phyloP scores from a whole-genome alignment of 202 grass and related monocot genomes.

The Setaria viridis region DNA sequence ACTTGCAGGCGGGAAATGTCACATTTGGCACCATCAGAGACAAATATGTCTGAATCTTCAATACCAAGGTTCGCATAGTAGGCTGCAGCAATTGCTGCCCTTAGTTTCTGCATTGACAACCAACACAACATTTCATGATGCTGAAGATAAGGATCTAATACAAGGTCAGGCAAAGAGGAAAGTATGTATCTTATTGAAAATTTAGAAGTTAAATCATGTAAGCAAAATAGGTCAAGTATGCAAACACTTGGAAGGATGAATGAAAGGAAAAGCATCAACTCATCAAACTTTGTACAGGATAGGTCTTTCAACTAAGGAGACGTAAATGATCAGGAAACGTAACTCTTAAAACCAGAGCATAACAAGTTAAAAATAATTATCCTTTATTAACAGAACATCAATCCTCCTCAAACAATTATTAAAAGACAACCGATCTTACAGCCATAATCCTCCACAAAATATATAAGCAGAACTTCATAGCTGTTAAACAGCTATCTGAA shows the following conservation, averaged over 20 bases:
- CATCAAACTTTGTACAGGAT: neutral
- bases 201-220: neutral
- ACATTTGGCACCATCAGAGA: constrained; percentile 99
- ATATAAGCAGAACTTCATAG: neutral
- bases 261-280: constrained; percentile 23
- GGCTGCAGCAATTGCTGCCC: constrained; percentile 75
- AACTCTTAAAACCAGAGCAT: constrained; percentile 7
- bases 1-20: constrained; percentile 98
- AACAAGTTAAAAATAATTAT: neutral
- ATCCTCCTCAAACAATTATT: constrained; percentile 16
- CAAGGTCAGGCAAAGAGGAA: neutral
- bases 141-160: neutral
- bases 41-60: constrained; percentile 90
- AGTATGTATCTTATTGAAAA: neutral
- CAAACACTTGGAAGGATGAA: constrained; percentile 13
- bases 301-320: neutral
- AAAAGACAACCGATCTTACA: neutral
- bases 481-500: neutral
- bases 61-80: constrained; percentile 88
- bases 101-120: constrained; percentile 76
- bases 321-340: constrained; percentile 4
- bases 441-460: constrained; percentile 8
- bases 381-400: neutral
- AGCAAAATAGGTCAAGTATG: neutral
- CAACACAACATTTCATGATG: constrained; percentile 15